A percentile compares a stretch with the other conserved stretches of the same genome.
These are phyloP conservation scores for Botryotinia narcissicola DNA, from an alignment of 2,329 filamentous ascomycete species.

Conservation along the genomic window DNA sequence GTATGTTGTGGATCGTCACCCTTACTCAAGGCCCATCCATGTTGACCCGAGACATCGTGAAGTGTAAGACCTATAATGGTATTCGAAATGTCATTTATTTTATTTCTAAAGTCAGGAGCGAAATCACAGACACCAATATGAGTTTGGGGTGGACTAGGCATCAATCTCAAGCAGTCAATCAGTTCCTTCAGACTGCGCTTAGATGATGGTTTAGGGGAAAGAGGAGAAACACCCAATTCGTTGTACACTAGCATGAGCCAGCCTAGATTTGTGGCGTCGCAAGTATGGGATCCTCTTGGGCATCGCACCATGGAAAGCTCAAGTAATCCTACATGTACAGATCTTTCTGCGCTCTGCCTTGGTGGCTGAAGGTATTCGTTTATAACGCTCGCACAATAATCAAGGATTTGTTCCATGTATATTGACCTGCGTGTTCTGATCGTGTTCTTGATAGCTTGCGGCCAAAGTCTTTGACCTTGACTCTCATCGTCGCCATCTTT, in stretches of 20 bases:
- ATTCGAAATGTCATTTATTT: conserved; percentile 51
- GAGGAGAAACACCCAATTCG: conserved; percentile 46
- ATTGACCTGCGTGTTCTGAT: conserved; percentile 49
- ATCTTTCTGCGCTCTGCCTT: conserved; percentile 21
- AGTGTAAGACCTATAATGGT: conserved; percentile 51
- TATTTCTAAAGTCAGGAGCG: conserved; percentile 46
- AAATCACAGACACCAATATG: conserved; percentile 50
- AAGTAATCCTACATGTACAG: conserved; percentile 30
- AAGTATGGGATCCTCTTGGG: conserved; percentile 49
- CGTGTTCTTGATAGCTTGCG: conserved; percentile 47
- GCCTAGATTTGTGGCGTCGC: conserved; percentile 53
- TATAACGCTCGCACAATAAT: conserved; percentile 46
- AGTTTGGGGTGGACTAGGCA: conserved; percentile 47
- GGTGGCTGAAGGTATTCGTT: conserved; percentile 46
- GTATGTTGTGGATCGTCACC: conserved; percentile 27
- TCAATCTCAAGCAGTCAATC: conserved; percentile 44
- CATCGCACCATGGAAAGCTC: conserved; percentile 46
- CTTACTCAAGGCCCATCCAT: conserved; percentile 50
- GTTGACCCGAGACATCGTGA: conserved; percentile 48
- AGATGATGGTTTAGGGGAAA: conserved; percentile 38
- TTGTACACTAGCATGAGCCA: conserved; percentile 54
- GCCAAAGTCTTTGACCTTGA: conserved; percentile 45
- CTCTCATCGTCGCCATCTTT: conserved; percentile 45
- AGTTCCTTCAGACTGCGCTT: conserved; percentile 47
- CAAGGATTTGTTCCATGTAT: conserved; percentile 51